These are phyloP conservation scores for Suhomyces kilbournensis DNA, from an alignment of 805 yeast species.

Conservation along the genomic window DNA sequence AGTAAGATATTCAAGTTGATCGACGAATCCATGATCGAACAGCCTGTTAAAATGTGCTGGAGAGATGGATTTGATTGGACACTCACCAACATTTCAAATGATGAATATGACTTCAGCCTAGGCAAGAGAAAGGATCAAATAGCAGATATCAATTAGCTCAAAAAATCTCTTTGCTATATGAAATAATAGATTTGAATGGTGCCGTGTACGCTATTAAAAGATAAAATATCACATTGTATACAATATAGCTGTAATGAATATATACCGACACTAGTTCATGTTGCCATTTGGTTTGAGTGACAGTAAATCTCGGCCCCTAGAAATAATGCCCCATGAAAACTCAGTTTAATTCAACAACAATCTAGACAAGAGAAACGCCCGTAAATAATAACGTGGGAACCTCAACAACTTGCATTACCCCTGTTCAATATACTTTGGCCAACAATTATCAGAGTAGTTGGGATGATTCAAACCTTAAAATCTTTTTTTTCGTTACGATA, in stretches of 20 bases:
- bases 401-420: not conserved
- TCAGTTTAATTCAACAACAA: not conserved
- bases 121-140: constrained; percentile 1
- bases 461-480: not conserved
- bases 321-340: not conserved
- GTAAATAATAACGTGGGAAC: not conserved
- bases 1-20: constrained; percentile 16
- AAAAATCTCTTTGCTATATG: too few species aligned
- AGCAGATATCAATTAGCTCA: too few species aligned
- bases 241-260: not conserved
- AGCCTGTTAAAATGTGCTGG: constrained; percentile 20
- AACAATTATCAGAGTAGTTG: not conserved
- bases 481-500: not conserved
- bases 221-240: too few species aligned
- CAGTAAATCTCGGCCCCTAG: not conserved
- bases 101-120: constrained; percentile 7
- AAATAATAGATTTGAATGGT: not conserved
- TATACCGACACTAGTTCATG: not conserved
- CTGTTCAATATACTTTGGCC: not conserved
- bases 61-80: constrained; percentile 14
- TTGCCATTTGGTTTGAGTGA: not conserved
- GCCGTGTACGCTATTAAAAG: too few species aligned
- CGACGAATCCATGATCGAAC: constrained; percentile 17
- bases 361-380: not conserved
- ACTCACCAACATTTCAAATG: constrained; percentile 2